Evolutionary conservation across 768 basidiomycete genomes (phyloP).

Genomic region (Phaffia australis): DNA sequence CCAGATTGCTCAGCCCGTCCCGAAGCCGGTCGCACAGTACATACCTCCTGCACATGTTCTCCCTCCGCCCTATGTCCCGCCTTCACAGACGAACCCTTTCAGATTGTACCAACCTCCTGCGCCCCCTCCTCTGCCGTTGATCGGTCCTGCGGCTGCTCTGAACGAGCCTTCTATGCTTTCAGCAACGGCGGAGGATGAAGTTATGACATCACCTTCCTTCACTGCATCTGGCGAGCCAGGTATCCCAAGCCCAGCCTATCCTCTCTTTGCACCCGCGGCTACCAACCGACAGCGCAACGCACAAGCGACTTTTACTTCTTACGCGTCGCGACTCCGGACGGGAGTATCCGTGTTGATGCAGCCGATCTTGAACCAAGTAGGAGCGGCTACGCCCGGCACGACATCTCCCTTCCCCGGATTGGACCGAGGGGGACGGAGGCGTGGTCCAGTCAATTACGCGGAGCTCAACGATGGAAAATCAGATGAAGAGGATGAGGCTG

Average conservation of each 20-base stretch:
- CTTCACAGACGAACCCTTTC: too few species aligned
- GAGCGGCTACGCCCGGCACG: conserved; percentile 38
- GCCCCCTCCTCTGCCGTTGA: too few species aligned
- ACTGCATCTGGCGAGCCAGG: too few species aligned
- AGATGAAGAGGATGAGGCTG: conserved; percentile 69
- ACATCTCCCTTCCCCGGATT: conserved; percentile 25
- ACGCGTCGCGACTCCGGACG: conserved; percentile 78
- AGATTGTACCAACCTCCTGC: too few species aligned
- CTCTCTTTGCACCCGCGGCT: conserved; percentile 17
- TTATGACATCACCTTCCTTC: too few species aligned
- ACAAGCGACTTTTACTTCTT: conserved; percentile 72
- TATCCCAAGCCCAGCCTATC: neutral
- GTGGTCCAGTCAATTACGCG: conserved; percentile 34
- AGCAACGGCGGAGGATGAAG: too few species aligned
- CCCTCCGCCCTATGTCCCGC: too few species aligned
- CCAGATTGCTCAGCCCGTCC: too few species aligned
- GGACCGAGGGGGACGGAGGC: conserved; percentile 23
- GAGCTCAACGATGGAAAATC: conserved; percentile 39
- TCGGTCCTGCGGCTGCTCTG: too few species aligned
- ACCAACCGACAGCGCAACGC: conserved; percentile 17
- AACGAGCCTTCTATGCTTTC: too few species aligned
- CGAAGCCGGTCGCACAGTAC: too few species aligned
- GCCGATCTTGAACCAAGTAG: conserved; percentile 49
- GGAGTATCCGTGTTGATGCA: conserved; percentile 84
- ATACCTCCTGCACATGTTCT: too few species aligned